phyloP scores from a whole-genome alignment of 805 yeast species.

The Kluyveromyces siamensis region DNA sequence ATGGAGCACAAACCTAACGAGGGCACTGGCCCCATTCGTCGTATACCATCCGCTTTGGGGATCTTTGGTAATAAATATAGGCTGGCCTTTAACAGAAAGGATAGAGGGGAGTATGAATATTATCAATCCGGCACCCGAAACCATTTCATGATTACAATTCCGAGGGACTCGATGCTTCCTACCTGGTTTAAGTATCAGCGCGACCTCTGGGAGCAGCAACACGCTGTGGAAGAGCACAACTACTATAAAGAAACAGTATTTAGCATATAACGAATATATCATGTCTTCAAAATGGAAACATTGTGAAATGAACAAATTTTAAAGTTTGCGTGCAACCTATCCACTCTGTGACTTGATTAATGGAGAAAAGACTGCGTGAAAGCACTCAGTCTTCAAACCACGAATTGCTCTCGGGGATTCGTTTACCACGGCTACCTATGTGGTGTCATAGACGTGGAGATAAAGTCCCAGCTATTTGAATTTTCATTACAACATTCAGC shows the following conservation, averaged over 20 bases:
- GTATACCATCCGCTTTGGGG: conserved; percentile 18
- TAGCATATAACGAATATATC: conserved; percentile 13
- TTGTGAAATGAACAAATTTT: conserved; percentile 5
- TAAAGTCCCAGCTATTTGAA: conserved; percentile 29
- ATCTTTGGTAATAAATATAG: conserved; percentile 27
- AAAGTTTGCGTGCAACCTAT: neutral
- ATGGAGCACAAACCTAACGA: conserved; percentile 9
- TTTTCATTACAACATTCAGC: too few species aligned
- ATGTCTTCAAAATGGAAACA: conserved; percentile 27
- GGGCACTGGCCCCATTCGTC: conserved; percentile 5
- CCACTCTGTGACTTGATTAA: conserved; percentile 21
- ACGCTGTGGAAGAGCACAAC: conserved; percentile 26
- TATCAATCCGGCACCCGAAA: conserved; percentile 36
- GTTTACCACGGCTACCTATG: conserved; percentile 42
- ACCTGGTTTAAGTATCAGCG: conserved; percentile 64
- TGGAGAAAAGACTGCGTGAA: neutral
- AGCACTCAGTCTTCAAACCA: neutral
- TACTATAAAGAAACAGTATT: conserved; percentile 28
- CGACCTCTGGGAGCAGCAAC: conserved; percentile 52
- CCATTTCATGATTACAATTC: conserved; percentile 36
- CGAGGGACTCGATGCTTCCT: conserved; percentile 58
- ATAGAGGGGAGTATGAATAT: conserved; percentile 27
- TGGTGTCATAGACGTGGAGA: conserved; percentile 38
- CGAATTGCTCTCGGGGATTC: conserved; percentile 38
- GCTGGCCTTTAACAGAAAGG: conserved; percentile 24